A percentile compares a stretch with the other conserved stretches of the same genome.
Conservation (phyloP, 2,329 filamentous ascomycete genomes). For the Didymella segeticola region DNA sequence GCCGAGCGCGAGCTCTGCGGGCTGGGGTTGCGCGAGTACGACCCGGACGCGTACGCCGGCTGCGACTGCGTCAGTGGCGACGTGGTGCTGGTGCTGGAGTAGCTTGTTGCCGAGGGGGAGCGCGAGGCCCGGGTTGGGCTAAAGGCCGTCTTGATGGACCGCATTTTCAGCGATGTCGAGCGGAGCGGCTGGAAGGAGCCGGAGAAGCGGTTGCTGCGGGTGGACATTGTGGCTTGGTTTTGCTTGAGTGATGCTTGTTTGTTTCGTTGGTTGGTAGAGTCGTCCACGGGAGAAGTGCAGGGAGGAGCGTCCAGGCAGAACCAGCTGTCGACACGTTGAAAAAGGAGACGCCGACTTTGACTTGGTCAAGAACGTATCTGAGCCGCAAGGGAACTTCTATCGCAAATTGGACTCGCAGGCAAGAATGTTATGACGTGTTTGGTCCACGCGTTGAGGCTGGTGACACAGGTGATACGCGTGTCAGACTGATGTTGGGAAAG, state of each 20-base stretch:
- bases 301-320: constrained; percentile 20
- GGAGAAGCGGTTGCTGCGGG: constrained; percentile 48
- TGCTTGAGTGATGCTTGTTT: constrained; percentile 4
- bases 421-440: constrained; percentile 20
- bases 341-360: constrained; percentile 7
- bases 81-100: constrained; percentile 34
- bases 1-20: constrained; percentile 12
- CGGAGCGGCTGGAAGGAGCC: constrained; percentile 44
- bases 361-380: constrained; percentile 12
- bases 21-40: constrained; percentile 27
- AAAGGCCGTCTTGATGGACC: constrained; percentile 46
- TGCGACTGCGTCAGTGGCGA: constrained; percentile 31
- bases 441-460: constrained; percentile 16
- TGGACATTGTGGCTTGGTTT: constrained; percentile 43
- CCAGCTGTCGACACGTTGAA: constrained; percentile 24
- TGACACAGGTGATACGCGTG: constrained; percentile 21
- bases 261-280: constrained; percentile 2
- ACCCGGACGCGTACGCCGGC: not conserved
- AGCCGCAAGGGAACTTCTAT: constrained; percentile 6
- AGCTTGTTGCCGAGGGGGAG: constrained; percentile 32
- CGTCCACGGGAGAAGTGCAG: not conserved
- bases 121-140: constrained; percentile 40
- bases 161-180: constrained; percentile 35
- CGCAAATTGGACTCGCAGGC: constrained; percentile 5
- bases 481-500: constrained; percentile 10